Conservation (phyloP, 2,329 filamentous ascomycete genomes). For the Phaeoacremonium minimum region DNA sequence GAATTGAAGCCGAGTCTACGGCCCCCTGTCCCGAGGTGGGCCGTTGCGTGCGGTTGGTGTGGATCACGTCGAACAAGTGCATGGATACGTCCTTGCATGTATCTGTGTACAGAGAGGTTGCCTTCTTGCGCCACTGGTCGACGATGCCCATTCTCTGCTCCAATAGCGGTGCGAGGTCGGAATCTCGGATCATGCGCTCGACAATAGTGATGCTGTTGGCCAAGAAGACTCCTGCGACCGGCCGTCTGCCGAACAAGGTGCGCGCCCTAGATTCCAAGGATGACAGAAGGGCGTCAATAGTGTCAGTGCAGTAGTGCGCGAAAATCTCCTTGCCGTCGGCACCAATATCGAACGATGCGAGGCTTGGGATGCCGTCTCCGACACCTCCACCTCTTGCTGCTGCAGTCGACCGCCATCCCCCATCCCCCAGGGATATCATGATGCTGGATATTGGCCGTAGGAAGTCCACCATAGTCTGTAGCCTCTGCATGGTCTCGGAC, state of each 20-base stretch:
- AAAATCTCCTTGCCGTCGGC: slow-evolving; percentile 87
- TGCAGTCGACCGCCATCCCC: slow-evolving; percentile 69
- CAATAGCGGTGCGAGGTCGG: slow-evolving; percentile 72
- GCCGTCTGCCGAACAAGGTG: slow-evolving; percentile 69
- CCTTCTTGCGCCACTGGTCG: slow-evolving; percentile 84
- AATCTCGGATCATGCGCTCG: slow-evolving; percentile 77
- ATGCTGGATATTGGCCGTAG: slow-evolving; percentile 82
- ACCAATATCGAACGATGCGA: slow-evolving; percentile 79
- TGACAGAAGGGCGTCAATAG: slow-evolving; percentile 74
- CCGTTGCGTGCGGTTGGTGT: slow-evolving; percentile 72
- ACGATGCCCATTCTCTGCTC: slow-evolving; percentile 59
- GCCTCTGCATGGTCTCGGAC: slow-evolving; percentile 76
- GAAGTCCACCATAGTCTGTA: slow-evolving; percentile 85
- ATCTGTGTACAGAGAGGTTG: slow-evolving; percentile 75
- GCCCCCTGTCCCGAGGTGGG: slow-evolving; percentile 67
- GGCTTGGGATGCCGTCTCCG: slow-evolving; percentile 61
- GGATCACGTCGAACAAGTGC: slow-evolving; percentile 84
- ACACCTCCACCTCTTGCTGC: slow-evolving; percentile 50
- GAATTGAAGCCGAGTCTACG: slow-evolving; percentile 74
- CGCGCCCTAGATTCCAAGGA: slow-evolving; percentile 73
- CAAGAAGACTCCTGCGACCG: slow-evolving; percentile 80
- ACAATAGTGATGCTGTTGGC: slow-evolving; percentile 83
- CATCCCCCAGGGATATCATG: slow-evolving; percentile 87
- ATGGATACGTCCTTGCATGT: slow-evolving; percentile 85
- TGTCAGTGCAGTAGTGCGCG: slow-evolving; percentile 84